These are phyloP conservation scores for Leccinum subtestaceum DNA, from an alignment of 768 basidiomycete species.

Conservation along the genomic window DNA sequence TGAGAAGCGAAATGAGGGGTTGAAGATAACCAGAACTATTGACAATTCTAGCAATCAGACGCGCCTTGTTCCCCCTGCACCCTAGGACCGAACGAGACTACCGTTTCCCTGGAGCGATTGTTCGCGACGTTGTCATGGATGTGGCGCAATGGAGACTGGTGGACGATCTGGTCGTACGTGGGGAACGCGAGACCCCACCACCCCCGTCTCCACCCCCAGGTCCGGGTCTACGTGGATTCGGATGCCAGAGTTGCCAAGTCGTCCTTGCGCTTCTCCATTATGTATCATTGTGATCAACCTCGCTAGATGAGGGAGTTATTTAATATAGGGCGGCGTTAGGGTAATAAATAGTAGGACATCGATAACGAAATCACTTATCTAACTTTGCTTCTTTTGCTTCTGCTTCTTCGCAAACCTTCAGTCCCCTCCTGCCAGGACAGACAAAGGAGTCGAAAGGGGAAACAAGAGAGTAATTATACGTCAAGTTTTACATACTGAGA, in stretches of 20 bases:
- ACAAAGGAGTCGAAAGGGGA: not conserved
- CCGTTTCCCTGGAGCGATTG: not conserved
- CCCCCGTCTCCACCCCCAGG: not conserved
- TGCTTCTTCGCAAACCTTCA: constrained; percentile 1
- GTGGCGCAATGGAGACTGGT: not conserved
- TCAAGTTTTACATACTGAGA: constrained; percentile 43
- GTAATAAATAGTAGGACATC: constrained; percentile 65
- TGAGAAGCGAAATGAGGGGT: not conserved
- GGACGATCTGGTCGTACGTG: not conserved
- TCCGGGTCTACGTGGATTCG: not conserved
- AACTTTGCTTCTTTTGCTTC: constrained; percentile 30
- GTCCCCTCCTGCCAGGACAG: not conserved
- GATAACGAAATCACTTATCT: constrained; percentile 92
- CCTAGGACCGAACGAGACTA: not conserved
- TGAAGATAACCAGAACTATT: constrained; percentile 1
- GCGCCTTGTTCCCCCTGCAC: not conserved
- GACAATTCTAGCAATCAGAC: not conserved
- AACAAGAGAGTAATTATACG: constrained; percentile 6
- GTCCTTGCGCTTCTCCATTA: constrained; percentile 46
- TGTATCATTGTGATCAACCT: constrained; percentile 85
- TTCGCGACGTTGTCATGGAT: not conserved
- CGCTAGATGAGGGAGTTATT: constrained; percentile 97
- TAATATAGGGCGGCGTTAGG: constrained; percentile 79
- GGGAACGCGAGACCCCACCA: not conserved
- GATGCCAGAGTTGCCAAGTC: not conserved